These are phyloP conservation scores for Solanum hybrid DNA, from an alignment of 305 asterid genomes.

Conservation along the genomic window DNA sequence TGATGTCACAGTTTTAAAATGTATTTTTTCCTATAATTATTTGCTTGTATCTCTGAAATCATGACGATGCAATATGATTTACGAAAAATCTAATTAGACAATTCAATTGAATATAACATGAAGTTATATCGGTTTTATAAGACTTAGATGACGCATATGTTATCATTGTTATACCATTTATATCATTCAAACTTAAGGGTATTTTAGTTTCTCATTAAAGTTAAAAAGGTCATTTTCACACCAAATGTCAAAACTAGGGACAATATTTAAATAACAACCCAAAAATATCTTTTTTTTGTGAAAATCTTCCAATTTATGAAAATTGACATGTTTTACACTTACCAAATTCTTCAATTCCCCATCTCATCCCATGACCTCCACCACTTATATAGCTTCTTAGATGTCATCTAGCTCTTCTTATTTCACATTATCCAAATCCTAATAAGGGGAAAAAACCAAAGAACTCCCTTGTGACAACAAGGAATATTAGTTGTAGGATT, in stretches of 20 bases:
- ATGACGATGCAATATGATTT: background rate
- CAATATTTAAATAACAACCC: background rate
- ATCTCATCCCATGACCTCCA: background rate
- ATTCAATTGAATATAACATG: background rate
- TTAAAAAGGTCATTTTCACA: background rate
- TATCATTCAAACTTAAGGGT: background rate
- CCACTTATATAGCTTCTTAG: background rate
- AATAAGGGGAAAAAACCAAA: background rate
- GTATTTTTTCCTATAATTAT: background rate
- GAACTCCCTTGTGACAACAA: background rate
- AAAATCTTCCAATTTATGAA: background rate
- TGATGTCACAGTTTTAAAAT: background rate
- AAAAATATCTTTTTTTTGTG: background rate
- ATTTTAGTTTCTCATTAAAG: background rate
- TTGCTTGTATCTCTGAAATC: background rate
- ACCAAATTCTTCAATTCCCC: background rate
- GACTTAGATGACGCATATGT: background rate
- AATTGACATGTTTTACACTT: background rate
- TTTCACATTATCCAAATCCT: constrained; percentile 2
- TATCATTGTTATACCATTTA: background rate
- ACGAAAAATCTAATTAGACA: background rate
- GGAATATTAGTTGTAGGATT: background rate
- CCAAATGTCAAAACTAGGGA: background rate
- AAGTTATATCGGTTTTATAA: background rate
- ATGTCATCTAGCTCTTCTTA: background rate